A percentile compares a stretch with the other conserved stretches of the same genome.
These are phyloP conservation scores for Grosmannia penicillata DNA, from an alignment of 2,329 filamentous ascomycete genomes.

Conservation along the genomic window DNA sequence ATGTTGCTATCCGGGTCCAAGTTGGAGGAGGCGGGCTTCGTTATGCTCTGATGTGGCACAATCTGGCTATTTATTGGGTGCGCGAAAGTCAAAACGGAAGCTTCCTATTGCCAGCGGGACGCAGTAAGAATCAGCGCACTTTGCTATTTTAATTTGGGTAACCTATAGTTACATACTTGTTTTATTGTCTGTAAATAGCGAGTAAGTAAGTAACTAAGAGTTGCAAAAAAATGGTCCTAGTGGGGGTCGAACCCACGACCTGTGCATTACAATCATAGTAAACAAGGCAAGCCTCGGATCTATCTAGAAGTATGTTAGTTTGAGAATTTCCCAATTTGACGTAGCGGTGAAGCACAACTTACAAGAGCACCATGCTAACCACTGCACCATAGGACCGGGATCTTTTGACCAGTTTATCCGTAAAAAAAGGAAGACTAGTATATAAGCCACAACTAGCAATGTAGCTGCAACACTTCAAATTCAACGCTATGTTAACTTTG, in stretches of 20 bases:
- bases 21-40: constrained; percentile 38
- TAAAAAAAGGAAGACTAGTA: not conserved
- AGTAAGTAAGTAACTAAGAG: not conserved
- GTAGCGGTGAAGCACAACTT: constrained; percentile 2
- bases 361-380: constrained; percentile 15
- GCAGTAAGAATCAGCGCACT: too few species aligned
- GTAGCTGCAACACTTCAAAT: too few species aligned
- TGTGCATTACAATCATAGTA: constrained; percentile 13
- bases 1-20: constrained; percentile 32
- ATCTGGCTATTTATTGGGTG: too few species aligned
- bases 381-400: constrained; percentile 14
- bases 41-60: constrained; percentile 19
- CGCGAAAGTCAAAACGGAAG: too few species aligned
- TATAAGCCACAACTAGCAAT: too few species aligned
- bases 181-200: not conserved
- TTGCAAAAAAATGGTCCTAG: constrained; percentile 10
- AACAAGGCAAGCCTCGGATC: constrained; percentile 10
- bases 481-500: too few species aligned
- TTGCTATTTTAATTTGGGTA: too few species aligned
- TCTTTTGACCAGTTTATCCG: constrained; percentile 11
- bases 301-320: constrained; percentile 11
- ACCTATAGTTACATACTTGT: too few species aligned
- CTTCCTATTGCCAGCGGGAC: too few species aligned
- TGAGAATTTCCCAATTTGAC: not conserved
- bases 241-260: constrained; percentile 14